Evolutionary conservation across 169 alveolate genomes (phyloP).

Genomic region (Plasmodium knowlesi): DNA sequence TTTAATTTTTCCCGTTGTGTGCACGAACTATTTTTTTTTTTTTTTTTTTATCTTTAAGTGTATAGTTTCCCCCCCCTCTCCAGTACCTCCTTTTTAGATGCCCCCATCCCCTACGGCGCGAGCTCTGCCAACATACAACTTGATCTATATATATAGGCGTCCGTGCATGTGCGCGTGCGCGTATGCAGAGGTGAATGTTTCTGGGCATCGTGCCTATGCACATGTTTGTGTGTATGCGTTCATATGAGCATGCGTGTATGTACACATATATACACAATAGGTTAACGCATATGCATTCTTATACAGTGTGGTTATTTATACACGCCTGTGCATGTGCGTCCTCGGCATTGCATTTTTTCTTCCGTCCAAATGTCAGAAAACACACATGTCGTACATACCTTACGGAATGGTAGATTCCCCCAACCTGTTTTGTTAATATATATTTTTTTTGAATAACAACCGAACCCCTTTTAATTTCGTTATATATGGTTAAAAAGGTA

Average conservation of each 20-base stretch:
- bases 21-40: neutral
- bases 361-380: neutral
- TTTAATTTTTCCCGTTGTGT: conserved; percentile 8
- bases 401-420: neutral
- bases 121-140: neutral
- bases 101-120: neutral
- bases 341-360: neutral
- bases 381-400: neutral
- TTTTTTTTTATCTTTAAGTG: neutral
- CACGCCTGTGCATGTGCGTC: neutral
- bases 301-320: neutral
- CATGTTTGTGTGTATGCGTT: neutral
- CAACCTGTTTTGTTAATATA: neutral
- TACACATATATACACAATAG: neutral
- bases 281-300: neutral
- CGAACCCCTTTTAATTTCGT: neutral
- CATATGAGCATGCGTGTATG: neutral
- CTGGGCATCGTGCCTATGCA: neutral
- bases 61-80: neutral
- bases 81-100: neutral
- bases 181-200: neutral
- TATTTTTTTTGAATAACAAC: neutral
- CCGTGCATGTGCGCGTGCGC: neutral
- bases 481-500: neutral
- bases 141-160: neutral